phyloP scores from a whole-genome alignment of 768 basidiomycete genomes.

The Suillus hirtellus region DNA sequence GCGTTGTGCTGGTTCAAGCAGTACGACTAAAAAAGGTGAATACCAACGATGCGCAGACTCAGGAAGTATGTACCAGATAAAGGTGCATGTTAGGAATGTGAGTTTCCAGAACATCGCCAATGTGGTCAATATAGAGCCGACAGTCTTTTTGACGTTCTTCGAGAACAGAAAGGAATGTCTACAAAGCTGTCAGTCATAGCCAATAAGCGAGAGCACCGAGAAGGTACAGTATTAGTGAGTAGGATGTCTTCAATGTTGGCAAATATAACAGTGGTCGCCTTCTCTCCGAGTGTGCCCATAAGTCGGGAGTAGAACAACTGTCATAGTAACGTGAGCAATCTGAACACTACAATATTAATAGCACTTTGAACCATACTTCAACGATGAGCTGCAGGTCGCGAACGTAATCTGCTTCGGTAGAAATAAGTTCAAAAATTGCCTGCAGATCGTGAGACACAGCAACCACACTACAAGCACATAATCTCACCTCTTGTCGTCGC shows the following conservation, averaged over 20 bases:
- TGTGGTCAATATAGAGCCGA: constrained; percentile 84
- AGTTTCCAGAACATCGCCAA: constrained; percentile 79
- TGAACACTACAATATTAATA: not conserved
- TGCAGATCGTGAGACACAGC: constrained; percentile 24
- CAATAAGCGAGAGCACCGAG: not conserved
- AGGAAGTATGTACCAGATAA: constrained; percentile 62
- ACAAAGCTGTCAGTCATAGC: constrained; percentile 8
- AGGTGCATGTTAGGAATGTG: constrained; percentile 78
- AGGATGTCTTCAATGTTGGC: constrained; percentile 94
- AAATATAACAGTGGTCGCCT: constrained; percentile 82
- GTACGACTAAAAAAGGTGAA: constrained; percentile 58
- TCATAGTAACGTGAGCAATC: constrained; percentile 1
- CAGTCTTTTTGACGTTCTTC: constrained; percentile 92
- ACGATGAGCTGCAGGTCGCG: constrained; percentile 90
- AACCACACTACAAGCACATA: not conserved
- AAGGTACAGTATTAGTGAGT: constrained; percentile 74
- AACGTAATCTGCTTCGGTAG: constrained; percentile 88
- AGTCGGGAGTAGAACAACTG: constrained; percentile 87
- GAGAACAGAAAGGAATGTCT: constrained; percentile 84
- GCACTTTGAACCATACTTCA: constrained; percentile 51
- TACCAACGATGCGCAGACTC: not conserved
- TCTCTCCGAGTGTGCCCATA: constrained; percentile 67
- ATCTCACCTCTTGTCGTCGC: constrained; percentile 78
- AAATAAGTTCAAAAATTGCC: constrained; percentile 94
- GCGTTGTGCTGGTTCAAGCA: constrained; percentile 87